Evolutionary conservation across 1,139 yeast genomes (phyloP).

Genomic region (Hyphopichia burtonii): DNA sequence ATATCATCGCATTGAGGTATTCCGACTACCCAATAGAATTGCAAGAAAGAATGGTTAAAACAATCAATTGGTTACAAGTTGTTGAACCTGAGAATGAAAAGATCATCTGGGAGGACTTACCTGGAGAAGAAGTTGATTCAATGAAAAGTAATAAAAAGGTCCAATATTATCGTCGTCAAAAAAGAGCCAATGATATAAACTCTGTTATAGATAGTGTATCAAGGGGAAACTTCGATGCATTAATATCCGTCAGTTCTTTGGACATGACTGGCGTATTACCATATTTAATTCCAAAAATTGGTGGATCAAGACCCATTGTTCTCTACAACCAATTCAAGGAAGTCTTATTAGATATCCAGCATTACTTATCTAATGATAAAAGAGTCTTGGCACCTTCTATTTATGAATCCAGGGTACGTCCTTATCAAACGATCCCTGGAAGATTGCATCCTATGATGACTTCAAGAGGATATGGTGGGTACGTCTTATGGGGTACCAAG

Average conservation of each 20-base stretch:
- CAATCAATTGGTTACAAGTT: slow-evolving; percentile 77
- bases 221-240: slow-evolving; percentile 68
- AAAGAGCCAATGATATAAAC: slow-evolving; percentile 56
- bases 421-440: slow-evolving; percentile 91
- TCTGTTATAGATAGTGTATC: slow-evolving; percentile 50
- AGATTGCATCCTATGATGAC: slow-evolving; percentile 96
- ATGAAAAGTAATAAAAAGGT: slow-evolving; percentile 61
- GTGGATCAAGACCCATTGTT: slow-evolving; percentile 86
- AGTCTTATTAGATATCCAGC: slow-evolving; percentile 68
- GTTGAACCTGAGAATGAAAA: slow-evolving; percentile 70
- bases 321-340: slow-evolving; percentile 83
- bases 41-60: slow-evolving; percentile 56
- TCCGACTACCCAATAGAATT: slow-evolving; percentile 59
- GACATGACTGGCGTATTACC: slow-evolving; percentile 67
- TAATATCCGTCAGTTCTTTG: slow-evolving; percentile 71
- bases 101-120: slow-evolving; percentile 49
- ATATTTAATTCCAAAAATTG: slow-evolving; percentile 59
- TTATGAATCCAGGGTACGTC: slow-evolving; percentile 78
- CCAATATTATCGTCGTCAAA: slow-evolving; percentile 66
- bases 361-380: slow-evolving; percentile 60
- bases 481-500: slow-evolving; percentile 71
- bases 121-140: slow-evolving; percentile 51
- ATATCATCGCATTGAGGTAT: slow-evolving; percentile 66
- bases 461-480: slow-evolving; percentile 91
- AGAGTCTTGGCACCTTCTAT: slow-evolving; percentile 82